These are phyloP conservation scores for Cyathus striatus DNA, from an alignment of 768 basidiomycete species.

Conservation along the genomic window DNA sequence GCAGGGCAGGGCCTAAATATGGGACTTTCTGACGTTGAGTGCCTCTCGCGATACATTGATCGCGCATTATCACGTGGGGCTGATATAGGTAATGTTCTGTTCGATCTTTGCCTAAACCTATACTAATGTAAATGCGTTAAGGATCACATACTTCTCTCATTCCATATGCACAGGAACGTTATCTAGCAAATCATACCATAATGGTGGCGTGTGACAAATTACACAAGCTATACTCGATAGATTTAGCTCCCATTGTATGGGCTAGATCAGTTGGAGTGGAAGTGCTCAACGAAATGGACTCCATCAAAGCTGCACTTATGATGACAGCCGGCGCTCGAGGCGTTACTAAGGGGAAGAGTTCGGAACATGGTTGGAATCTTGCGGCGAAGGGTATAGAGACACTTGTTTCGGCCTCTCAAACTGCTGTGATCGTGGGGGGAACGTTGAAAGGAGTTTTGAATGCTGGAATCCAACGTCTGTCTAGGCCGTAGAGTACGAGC, in stretches of 20 bases:
- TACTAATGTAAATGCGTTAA: slow-evolving; percentile 16
- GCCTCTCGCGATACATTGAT: slow-evolving; percentile 62
- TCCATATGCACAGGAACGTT: slow-evolving; percentile 77
- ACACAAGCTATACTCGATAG: slow-evolving; percentile 77
- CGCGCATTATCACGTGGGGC: slow-evolving; percentile 55
- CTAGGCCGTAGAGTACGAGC: not conserved
- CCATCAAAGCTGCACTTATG: slow-evolving; percentile 83
- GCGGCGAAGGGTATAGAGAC: slow-evolving; percentile 44
- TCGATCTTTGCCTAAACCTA: slow-evolving; percentile 1
- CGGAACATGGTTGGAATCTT: slow-evolving; percentile 22
- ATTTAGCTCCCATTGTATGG: slow-evolving; percentile 73
- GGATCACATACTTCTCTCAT: slow-evolving; percentile 72
- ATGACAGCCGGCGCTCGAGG: slow-evolving; percentile 56
- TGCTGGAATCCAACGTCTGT: slow-evolving; percentile 2
- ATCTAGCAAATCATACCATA: slow-evolving; percentile 80
- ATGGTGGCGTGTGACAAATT: slow-evolving; percentile 87
- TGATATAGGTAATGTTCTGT: slow-evolving; percentile 66
- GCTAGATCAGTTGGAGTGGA: slow-evolving; percentile 84
- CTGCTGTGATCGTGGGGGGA: slow-evolving; percentile 21
- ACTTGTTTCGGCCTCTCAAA: slow-evolving; percentile 26
- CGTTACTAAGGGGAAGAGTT: slow-evolving; percentile 5
- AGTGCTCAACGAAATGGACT: slow-evolving; percentile 83
- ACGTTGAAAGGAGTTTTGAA: slow-evolving; percentile 20
- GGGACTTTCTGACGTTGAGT: slow-evolving; percentile 83
- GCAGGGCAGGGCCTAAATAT: slow-evolving; percentile 96